Evolutionary conservation across 495 filamentous ascomycete genomes (phyloP).

Genomic region (Hypoxylon fuscum): DNA sequence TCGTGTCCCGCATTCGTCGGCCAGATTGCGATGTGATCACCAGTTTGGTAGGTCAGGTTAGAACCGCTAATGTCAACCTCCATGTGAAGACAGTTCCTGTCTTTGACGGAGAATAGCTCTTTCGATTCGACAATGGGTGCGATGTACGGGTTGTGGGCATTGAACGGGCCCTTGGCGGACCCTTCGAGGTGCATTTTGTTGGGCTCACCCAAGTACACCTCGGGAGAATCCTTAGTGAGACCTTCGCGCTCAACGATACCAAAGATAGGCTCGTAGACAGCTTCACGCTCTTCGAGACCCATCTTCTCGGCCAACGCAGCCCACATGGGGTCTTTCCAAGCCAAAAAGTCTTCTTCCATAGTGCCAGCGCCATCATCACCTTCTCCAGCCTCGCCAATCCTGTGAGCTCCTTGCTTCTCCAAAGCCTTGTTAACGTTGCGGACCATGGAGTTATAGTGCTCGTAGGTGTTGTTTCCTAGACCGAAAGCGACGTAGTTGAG

Average conservation of each 20-base stretch:
- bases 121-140: constrained; percentile 90
- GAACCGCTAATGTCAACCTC: constrained; percentile 91
- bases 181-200: constrained; percentile 96
- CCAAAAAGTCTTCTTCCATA: constrained; percentile 99
- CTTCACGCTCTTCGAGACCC: constrained; percentile 92
- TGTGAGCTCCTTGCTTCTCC: constrained; percentile 78
- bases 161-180: constrained; percentile 86
- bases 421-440: constrained; percentile 85
- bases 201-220: constrained; percentile 94
- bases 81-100: constrained; percentile 95
- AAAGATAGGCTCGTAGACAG: constrained; percentile 94
- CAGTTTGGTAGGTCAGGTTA: constrained; percentile 90
- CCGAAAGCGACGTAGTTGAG: constrained; percentile 96
- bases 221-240: constrained; percentile 77
- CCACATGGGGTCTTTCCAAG: constrained; percentile 99
- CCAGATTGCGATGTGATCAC: constrained; percentile 97
- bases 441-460: constrained; percentile 99
- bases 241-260: constrained; percentile 79
- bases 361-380: constrained; percentile 98
- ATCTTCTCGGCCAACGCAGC: constrained; percentile 79
- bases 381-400: constrained; percentile 90
- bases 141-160: constrained; percentile 96
- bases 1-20: constrained; percentile 94
- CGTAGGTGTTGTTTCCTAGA: constrained; percentile 98
- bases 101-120: constrained; percentile 91